These are phyloP conservation scores for Neurospora intermedia DNA, from an alignment of 495 filamentous ascomycete genomes.

Conservation along the genomic window DNA sequence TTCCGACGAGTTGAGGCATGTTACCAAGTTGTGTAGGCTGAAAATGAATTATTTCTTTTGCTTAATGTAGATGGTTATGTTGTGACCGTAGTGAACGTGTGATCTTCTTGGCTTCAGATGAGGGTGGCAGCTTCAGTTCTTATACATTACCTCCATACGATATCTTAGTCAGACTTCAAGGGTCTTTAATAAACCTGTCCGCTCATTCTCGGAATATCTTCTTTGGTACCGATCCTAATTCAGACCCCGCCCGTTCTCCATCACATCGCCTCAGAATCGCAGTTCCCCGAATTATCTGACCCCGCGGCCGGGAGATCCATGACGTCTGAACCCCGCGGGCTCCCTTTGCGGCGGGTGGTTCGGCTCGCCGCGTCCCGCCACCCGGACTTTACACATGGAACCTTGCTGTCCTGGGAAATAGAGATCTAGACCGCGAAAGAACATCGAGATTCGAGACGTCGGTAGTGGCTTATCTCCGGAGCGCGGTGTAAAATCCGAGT, in stretches of 20 bases:
- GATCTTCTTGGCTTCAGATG: neutral
- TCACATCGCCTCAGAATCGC: neutral
- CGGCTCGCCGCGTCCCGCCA: neutral
- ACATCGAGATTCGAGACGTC: neutral
- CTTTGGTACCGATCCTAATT: neutral
- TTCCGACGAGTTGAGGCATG: slow-evolving; percentile 41
- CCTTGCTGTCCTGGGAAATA: neutral
- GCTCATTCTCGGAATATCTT: neutral
- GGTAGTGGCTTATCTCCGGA: neutral
- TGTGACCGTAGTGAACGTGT: neutral
- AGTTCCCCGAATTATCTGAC: neutral
- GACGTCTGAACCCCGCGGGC: neutral
- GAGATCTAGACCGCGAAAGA: neutral
- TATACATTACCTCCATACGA: neutral
- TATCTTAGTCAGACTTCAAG: neutral
- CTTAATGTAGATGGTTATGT: neutral
- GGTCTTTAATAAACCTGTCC: neutral
- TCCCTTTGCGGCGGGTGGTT: neutral
- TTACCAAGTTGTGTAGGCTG: neutral
- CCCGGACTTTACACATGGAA: neutral
- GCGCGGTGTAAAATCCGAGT: neutral
- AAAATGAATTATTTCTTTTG: neutral
- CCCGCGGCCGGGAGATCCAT: neutral
- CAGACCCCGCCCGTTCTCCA: neutral
- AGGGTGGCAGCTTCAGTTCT: neutral